Evolutionary conservation across 169 alveolate species (phyloP).

Genomic region (Plasmodium knowlesi): DNA sequence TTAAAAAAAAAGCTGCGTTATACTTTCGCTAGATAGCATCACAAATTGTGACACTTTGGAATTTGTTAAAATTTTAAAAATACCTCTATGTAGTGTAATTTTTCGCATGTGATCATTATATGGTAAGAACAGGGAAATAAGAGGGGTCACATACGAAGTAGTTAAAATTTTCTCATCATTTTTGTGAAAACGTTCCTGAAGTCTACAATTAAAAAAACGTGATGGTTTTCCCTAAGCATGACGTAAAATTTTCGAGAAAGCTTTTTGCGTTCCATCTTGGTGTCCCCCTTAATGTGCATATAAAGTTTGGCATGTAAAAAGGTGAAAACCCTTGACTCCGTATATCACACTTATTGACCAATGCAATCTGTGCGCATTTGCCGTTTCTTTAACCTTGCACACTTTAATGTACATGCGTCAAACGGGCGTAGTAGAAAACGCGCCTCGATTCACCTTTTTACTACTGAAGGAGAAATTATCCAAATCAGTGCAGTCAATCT

Average conservation of each 20-base stretch:
- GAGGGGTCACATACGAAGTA: not conserved
- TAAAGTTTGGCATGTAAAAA: not conserved
- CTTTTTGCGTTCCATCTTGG: not conserved
- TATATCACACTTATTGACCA: not conserved
- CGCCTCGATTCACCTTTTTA: not conserved
- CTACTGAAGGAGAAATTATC: not conserved
- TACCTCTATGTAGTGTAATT: not conserved
- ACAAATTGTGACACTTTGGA: not conserved
- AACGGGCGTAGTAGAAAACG: not conserved
- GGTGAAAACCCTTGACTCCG: not conserved
- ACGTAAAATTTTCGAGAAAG: not conserved
- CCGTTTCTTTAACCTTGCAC: not conserved
- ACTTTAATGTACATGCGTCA: not conserved
- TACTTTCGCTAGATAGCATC: not conserved
- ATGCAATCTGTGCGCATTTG: not conserved
- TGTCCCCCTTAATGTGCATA: not conserved
- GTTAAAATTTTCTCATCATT: not conserved
- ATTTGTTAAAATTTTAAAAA: not conserved
- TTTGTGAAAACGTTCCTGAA: not conserved
- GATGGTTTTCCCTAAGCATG: not conserved
- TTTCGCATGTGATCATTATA: not conserved
- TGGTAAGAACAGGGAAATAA: not conserved
- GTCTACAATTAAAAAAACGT: not conserved
- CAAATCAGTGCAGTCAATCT: not conserved
- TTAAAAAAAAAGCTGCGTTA: not conserved